phyloP scores from a whole-genome alignment of 2,329 filamentous ascomycete species.

The Phaeoacremonium minimum region DNA sequence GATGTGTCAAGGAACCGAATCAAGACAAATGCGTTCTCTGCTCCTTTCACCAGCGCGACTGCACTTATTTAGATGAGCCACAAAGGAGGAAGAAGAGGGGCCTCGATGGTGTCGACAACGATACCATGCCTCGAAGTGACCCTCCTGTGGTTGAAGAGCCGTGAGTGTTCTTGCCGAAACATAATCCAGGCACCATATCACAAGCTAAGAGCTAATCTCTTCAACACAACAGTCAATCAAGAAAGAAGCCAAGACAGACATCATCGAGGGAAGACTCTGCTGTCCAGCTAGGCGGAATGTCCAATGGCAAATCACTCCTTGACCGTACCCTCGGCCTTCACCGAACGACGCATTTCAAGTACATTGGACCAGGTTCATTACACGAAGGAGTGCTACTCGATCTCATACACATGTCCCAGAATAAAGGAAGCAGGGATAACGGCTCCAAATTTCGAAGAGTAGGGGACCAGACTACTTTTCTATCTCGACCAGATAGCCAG shows the following conservation, averaged over 20 bases:
- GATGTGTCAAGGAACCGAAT: slow-evolving; percentile 59
- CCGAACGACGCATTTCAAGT: slow-evolving; percentile 13
- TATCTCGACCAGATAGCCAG: slow-evolving; percentile 14
- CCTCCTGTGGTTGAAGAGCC: background rate
- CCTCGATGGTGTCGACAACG: background rate
- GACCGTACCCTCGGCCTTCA: slow-evolving; percentile 15
- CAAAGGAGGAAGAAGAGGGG: slow-evolving; percentile 48
- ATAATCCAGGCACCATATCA: too few species aligned
- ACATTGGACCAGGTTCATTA: slow-evolving; percentile 16
- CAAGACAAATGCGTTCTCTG: slow-evolving; percentile 58
- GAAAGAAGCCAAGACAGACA: slow-evolving; percentile 2
- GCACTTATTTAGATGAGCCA: slow-evolving; percentile 59
- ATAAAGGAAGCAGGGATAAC: slow-evolving; percentile 8
- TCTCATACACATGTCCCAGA: slow-evolving; percentile 12
- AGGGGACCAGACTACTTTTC: slow-evolving; percentile 13
- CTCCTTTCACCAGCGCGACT: slow-evolving; percentile 62
- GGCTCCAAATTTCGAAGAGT: slow-evolving; percentile 18
- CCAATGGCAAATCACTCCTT: slow-evolving; percentile 12
- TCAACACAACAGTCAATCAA: too few species aligned
- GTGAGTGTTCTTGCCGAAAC: too few species aligned
- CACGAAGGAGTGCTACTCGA: slow-evolving; percentile 18
- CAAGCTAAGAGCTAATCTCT: too few species aligned
- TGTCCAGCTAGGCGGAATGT: slow-evolving; percentile 1
- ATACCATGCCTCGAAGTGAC: too few species aligned
- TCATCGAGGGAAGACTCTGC: slow-evolving; percentile 15